Percentiles rank a stretch among this genome's conserved stretches.
phyloP scores from a whole-genome alignment of 768 basidiomycete species.

The Strobilomyces dryophilus region DNA sequence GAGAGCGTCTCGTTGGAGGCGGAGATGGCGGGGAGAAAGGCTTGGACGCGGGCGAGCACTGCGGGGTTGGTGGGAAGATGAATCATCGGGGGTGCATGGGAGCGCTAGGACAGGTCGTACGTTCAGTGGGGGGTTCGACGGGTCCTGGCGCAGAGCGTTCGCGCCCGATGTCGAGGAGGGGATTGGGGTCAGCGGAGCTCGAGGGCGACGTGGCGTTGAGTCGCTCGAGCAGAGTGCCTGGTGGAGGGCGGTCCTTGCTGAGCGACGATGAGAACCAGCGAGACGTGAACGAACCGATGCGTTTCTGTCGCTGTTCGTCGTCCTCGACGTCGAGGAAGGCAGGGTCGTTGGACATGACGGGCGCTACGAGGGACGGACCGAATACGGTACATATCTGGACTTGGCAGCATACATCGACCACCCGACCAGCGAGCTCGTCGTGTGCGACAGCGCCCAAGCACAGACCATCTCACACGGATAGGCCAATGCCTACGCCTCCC shows the following conservation, averaged over 20 bases:
- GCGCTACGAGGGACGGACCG: not conserved
- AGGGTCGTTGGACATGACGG: constrained; percentile 9
- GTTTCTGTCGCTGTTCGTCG: constrained; percentile 39
- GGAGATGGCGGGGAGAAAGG: constrained; percentile 63
- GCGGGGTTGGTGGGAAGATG: not conserved
- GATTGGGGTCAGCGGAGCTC: constrained; percentile 7
- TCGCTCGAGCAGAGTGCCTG: constrained; percentile 41
- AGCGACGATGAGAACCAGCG: not conserved
- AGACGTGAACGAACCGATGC: constrained; percentile 34
- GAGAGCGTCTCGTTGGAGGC: constrained; percentile 58
- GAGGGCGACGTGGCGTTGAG: constrained; percentile 28
- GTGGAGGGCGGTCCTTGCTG: not conserved
- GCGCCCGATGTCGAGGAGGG: constrained; percentile 35
- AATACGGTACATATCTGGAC: constrained; percentile 9
- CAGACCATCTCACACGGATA: not conserved
- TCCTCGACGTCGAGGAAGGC: constrained; percentile 44
- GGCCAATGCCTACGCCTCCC: constrained; percentile 25
- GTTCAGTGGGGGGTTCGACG: constrained; percentile 43
- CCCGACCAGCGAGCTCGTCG: not conserved
- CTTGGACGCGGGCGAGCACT: constrained; percentile 65
- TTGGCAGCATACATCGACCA: not conserved
- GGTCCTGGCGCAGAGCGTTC: constrained; percentile 26
- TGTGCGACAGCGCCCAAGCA: not conserved
- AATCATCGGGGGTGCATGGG: constrained; percentile 4
- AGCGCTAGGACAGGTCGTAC: constrained; percentile 32